phyloP scores from a whole-genome alignment of 2,329 filamentous ascomycete genomes.

The Colletotrichum coccodes region DNA sequence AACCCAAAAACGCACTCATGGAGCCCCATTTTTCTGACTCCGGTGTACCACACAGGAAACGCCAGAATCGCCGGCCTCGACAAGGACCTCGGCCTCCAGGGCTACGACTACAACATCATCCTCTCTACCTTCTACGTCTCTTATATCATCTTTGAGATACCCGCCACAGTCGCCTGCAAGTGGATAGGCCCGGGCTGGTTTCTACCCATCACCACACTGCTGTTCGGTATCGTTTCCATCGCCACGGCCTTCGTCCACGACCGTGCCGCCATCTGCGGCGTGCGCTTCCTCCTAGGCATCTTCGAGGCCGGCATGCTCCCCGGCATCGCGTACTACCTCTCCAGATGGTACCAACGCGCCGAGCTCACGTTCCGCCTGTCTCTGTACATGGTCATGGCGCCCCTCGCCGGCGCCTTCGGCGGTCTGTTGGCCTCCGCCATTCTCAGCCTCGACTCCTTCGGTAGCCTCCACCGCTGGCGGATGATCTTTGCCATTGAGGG shows the following conservation, averaged over 20 bases:
- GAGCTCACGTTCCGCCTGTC: conserved; percentile 76
- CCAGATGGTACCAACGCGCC: conserved; percentile 75
- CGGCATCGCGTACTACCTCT: conserved; percentile 79
- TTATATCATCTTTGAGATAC: conserved; percentile 80
- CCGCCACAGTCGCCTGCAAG: conserved; percentile 75
- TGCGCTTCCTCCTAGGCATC: conserved; percentile 74
- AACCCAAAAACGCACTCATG: fast-evolving
- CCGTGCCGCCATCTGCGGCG: conserved; percentile 61
- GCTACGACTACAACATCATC: conserved; percentile 76
- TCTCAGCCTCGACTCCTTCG: conserved; percentile 68
- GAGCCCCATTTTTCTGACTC: neutral
- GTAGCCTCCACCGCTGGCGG: conserved; percentile 66
- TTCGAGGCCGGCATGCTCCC: conserved; percentile 82
- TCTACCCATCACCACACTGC: conserved; percentile 69
- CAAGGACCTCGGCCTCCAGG: conserved; percentile 65
- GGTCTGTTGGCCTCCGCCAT: conserved; percentile 74
- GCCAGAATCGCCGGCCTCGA: conserved; percentile 74
- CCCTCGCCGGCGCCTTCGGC: conserved; percentile 77
- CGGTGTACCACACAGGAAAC: conserved; percentile 61
- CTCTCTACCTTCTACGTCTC: conserved; percentile 77
- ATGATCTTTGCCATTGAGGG: conserved; percentile 80
- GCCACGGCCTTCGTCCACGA: conserved; percentile 73
- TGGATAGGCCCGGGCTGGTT: conserved; percentile 79
- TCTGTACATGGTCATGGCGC: conserved; percentile 77
- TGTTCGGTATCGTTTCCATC: conserved; percentile 72